phyloP scores from a whole-genome alignment of 139 green algal genomes.

The Asterochloris erici region DNA sequence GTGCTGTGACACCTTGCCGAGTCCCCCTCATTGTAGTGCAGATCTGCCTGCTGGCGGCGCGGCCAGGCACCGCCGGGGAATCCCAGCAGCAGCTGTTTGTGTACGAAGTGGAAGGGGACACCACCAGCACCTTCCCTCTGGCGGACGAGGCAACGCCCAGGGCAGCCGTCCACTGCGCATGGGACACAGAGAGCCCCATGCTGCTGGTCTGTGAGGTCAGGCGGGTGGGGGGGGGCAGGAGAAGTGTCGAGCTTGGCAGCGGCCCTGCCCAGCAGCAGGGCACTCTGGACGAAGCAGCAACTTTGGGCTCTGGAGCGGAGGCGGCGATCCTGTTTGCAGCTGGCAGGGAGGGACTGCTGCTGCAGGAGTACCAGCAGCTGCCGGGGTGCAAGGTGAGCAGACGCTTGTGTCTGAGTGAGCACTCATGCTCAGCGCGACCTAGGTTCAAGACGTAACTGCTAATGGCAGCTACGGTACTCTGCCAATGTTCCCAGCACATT shows the following conservation, averaged over 20 bases:
- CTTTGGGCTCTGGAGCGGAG: conserved; percentile 15
- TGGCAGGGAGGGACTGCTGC: conserved; percentile 43
- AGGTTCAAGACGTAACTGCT: no score
- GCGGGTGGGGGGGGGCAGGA: conserved; percentile 31
- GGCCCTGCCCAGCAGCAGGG: background rate
- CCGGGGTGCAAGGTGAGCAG: background rate
- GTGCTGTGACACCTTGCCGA: no score
- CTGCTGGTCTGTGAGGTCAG: conserved; percentile 40
- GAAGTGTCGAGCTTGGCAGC: background rate
- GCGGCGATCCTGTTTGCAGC: conserved; percentile 56
- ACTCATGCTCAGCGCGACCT: no score
- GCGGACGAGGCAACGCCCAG: background rate
- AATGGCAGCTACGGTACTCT: no score
- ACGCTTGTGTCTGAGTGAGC: no score
- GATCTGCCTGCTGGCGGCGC: conserved; percentile 9
- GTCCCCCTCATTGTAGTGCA: background rate
- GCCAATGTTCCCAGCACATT: no score
- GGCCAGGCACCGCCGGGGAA: background rate
- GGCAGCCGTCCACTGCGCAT: conserved; percentile 26
- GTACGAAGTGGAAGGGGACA: conserved; percentile 40
- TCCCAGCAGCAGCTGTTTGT: conserved; percentile 29
- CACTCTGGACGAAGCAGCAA: background rate
- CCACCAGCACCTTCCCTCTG: conserved; percentile 32
- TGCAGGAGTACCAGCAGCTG: conserved; percentile 54
- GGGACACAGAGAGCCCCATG: conserved; percentile 51